These are phyloP conservation scores for Brettanomyces bruxellensis DNA, from an alignment of 805 yeast genomes.

Conservation along the genomic window DNA sequence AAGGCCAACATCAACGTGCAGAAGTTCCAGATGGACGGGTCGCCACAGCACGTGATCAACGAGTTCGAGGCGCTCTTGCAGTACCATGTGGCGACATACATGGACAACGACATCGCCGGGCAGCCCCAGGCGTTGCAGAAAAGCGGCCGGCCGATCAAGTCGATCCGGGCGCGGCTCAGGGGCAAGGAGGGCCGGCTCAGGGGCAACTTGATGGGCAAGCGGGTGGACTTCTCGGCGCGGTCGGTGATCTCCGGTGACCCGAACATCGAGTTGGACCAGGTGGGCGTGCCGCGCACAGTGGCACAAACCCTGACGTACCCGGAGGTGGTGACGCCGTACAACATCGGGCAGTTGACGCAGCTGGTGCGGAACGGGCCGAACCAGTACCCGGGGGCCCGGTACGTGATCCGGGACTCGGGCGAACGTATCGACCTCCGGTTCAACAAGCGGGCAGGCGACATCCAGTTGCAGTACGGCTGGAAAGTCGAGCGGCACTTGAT, in stretches of 20 bases:
- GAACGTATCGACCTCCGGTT: constrained; percentile 96
- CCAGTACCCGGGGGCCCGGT: constrained; percentile 99
- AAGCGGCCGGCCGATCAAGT: constrained; percentile 97
- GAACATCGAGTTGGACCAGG: constrained; percentile 93
- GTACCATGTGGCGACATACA: constrained; percentile 97
- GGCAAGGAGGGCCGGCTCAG: constrained; percentile 99
- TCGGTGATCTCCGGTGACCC: constrained; percentile 99
- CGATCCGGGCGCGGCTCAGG: constrained; percentile 98
- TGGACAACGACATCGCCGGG: constrained; percentile 99
- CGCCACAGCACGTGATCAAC: constrained; percentile 95
- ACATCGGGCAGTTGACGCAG: constrained; percentile 87
- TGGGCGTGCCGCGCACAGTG: constrained; percentile 96
- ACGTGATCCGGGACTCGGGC: constrained; percentile 96
- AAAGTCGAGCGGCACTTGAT: constrained; percentile 96
- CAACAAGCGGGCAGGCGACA: constrained; percentile 97
- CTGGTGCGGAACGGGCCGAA: constrained; percentile 96
- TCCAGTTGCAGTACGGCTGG: constrained; percentile 98
- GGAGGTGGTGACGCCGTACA: constrained; percentile 95
- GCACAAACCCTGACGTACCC: constrained; percentile 95
- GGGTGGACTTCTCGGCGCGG: constrained; percentile 98
- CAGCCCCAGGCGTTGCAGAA: constrained; percentile 99
- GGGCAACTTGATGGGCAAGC: constrained; percentile 98
- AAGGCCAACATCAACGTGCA: constrained; percentile 98
- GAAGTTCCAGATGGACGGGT: constrained; percentile 95
- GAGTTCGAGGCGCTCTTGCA: constrained; percentile 94